Evolutionary conservation across 176 grass and related monocot genomes (phyloP).

Genomic region (Alopecurus myosuroides): DNA sequence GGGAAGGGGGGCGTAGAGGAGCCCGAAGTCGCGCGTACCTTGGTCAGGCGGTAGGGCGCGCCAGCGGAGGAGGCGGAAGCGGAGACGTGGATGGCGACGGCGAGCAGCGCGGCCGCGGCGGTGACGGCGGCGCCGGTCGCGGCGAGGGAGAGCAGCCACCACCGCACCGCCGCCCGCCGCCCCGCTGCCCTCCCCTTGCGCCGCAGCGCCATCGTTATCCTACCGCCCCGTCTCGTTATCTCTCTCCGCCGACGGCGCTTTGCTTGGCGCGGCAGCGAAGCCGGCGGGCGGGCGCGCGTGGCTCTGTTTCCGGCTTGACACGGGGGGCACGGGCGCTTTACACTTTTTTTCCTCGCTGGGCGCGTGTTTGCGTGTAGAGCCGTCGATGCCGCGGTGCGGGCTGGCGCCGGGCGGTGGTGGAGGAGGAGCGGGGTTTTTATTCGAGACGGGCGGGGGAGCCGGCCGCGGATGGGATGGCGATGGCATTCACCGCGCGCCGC

Average conservation of each 20-base stretch:
- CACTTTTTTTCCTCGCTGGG: background rate
- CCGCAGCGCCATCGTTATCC: conserved; percentile 40
- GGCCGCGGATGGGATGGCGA: background rate
- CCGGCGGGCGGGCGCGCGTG: background rate
- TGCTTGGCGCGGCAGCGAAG: background rate
- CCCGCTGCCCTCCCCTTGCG: conserved; percentile 43
- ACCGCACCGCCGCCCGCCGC: conserved; percentile 30
- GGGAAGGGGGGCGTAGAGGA: background rate
- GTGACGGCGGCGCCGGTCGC: conserved; percentile 39
- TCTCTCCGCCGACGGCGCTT: background rate
- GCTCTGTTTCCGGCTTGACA: background rate
- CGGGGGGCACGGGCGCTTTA: background rate
- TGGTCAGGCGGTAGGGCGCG: conserved; percentile 43
- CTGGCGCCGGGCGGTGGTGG: background rate
- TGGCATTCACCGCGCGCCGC: conserved; percentile 18
- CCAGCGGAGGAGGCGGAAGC: conserved; percentile 6
- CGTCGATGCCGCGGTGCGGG: conserved; percentile 22
- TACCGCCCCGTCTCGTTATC: conserved; percentile 6
- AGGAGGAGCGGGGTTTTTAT: background rate
- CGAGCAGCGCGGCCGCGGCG: conserved; percentile 41
- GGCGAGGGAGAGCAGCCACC: conserved; percentile 42
- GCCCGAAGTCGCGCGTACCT: conserved; percentile 2
- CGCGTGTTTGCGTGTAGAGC: conserved; percentile 28
- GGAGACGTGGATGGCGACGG: conserved; percentile 47
- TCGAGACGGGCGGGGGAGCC: background rate